A percentile compares a stretch with the other conserved stretches of the same genome.
Evolutionary conservation across 331 rosid species (phyloP).

Genomic region (Acacia pycnantha): DNA sequence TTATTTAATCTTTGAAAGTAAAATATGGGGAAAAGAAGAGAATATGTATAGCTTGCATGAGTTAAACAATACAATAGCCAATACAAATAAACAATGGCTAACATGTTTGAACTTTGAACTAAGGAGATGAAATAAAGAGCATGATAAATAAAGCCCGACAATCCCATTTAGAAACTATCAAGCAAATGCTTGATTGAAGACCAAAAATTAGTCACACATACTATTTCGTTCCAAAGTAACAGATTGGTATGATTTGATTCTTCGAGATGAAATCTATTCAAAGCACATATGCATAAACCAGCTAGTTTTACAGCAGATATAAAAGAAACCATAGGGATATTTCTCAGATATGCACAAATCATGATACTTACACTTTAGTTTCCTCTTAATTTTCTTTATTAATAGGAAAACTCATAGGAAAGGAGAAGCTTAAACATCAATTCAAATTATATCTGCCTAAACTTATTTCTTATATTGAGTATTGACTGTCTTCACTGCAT

Average conservation of each 20-base stretch:
- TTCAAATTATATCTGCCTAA: not conserved
- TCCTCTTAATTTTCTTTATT: not conserved
- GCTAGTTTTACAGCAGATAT: not conserved
- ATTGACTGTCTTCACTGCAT: not conserved
- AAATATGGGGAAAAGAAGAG: not conserved
- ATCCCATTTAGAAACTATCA: too few species aligned
- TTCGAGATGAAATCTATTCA: not conserved
- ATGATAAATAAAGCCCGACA: too few species aligned
- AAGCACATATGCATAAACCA: not conserved
- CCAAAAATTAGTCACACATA: not conserved
- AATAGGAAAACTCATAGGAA: not conserved
- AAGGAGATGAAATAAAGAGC: too few species aligned
- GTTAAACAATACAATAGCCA: not conserved
- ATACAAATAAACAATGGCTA: not conserved
- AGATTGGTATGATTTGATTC: not conserved
- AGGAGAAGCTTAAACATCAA: not conserved
- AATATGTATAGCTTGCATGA: constrained; percentile 6
- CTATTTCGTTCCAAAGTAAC: not conserved
- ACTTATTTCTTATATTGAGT: not conserved
- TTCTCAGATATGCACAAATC: not conserved
- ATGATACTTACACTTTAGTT: not conserved
- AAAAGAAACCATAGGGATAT: not conserved
- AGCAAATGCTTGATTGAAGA: too few species aligned
- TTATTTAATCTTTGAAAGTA: not conserved
- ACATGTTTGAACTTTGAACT: too few species aligned